Evolutionary conservation across 2,329 filamentous ascomycete genomes (phyloP).

Genomic region (Grosmannia huntii): DNA sequence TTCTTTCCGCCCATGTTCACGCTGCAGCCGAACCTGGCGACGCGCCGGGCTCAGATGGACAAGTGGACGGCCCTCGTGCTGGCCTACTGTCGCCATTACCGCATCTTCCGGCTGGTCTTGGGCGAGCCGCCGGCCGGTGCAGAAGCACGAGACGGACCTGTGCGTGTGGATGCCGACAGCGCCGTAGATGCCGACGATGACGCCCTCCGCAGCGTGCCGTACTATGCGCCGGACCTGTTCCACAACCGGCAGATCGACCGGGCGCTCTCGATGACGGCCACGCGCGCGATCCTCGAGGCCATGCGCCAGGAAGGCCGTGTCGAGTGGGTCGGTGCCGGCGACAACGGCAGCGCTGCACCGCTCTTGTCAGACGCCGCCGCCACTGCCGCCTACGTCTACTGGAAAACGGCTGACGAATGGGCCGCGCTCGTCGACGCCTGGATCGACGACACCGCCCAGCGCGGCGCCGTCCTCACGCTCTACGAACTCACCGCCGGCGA

Average conservation of each 20-base stretch:
- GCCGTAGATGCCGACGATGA: conserved; percentile 12
- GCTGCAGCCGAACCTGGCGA: conserved; percentile 60
- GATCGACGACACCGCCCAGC: conserved; percentile 81
- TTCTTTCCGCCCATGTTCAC: conserved; percentile 79
- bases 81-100: conserved; percentile 67
- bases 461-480: conserved; percentile 75
- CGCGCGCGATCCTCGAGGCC: conserved; percentile 44
- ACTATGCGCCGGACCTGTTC: conserved; percentile 33
- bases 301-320: conserved; percentile 47
- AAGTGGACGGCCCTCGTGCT: conserved; percentile 85
- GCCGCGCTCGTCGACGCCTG: conserved; percentile 64
- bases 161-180: background rate
- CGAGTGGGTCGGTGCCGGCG: conserved; percentile 46
- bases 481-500: conserved; percentile 91
- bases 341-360: conserved; percentile 13
- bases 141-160: conserved; percentile 13
- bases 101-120: conserved; percentile 62
- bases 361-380: too few relatives aligned
- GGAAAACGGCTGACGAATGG: conserved; percentile 85
- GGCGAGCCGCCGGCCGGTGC: conserved; percentile 34
- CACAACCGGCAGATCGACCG: conserved; percentile 41
- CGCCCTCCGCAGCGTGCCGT: conserved; percentile 2
- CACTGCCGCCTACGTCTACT: conserved; percentile 56
- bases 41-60: conserved; percentile 59
- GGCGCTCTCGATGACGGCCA: conserved; percentile 35